Conservation (phyloP, 192 early-diverging fungal species). For the Gigaspora rosea region DNA sequence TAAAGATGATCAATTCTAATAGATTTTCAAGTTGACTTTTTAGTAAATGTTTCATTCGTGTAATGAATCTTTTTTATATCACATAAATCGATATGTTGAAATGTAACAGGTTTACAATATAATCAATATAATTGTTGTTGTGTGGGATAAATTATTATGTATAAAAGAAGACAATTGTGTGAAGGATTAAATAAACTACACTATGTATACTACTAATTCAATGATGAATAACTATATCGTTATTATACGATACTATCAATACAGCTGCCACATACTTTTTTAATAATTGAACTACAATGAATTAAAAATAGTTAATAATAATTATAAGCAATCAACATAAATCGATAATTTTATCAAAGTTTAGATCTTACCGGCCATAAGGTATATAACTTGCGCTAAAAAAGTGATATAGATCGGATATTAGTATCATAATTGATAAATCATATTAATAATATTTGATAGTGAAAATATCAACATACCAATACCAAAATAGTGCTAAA, state of each 20-base stretch:
- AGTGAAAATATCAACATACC: slow-evolving; percentile 39
- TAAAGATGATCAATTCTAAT: too few species aligned
- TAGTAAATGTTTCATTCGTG: too few species aligned
- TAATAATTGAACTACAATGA: slow-evolving; percentile 55
- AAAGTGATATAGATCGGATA: slow-evolving; percentile 28
- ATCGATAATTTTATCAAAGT: slow-evolving; percentile 47
- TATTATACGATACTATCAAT: slow-evolving; percentile 37
- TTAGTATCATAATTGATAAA: background rate
- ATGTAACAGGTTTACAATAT: too few species aligned
- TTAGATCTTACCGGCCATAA: slow-evolving; percentile 65
- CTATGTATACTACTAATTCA: too few species aligned
- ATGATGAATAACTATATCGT: background rate
- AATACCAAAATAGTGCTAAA: slow-evolving; percentile 86
- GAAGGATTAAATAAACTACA: too few species aligned
- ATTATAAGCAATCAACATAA: slow-evolving; percentile 5
- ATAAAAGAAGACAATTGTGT: too few species aligned
- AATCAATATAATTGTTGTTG: too few species aligned
- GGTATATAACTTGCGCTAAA: slow-evolving; percentile 89
- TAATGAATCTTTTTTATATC: too few species aligned
- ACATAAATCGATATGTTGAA: too few species aligned
- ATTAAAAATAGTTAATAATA: background rate
- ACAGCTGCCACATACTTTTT: slow-evolving; percentile 56
- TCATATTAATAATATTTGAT: background rate
- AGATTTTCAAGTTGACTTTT: too few species aligned
- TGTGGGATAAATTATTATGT: too few species aligned